Conservation (phyloP, 352 stramenopile genomes). For the Globisporangium paddicum region DNA sequence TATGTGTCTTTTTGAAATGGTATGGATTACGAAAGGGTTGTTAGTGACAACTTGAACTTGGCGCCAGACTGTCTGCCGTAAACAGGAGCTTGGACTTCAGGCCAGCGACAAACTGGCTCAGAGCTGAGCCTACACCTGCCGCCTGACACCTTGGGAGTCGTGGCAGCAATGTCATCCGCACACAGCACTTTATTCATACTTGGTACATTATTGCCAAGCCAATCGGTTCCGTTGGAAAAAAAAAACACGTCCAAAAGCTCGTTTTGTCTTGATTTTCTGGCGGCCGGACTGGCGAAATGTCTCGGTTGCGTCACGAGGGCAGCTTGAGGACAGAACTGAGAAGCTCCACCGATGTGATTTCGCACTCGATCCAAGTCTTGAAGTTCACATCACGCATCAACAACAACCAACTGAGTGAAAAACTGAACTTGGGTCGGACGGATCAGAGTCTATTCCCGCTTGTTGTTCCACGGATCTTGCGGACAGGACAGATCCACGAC, state of each 20-base stretch:
- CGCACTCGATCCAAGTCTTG: too few relatives aligned
- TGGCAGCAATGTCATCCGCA: too few relatives aligned
- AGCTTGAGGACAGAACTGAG: too few relatives aligned
- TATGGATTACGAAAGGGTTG: neutral
- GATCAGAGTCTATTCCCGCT: neutral
- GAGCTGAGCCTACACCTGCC: neutral
- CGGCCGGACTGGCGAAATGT: conserved; percentile 5
- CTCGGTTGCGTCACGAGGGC: conserved; percentile 12
- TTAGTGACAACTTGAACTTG: conserved; percentile 5
- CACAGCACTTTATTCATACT: too few relatives aligned
- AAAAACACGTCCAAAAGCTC: neutral
- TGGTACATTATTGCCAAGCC: too few relatives aligned
- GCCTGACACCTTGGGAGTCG: too few relatives aligned
- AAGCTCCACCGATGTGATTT: too few relatives aligned
- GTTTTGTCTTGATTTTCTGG: neutral
- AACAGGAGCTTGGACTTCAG: neutral
- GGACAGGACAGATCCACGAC: neutral
- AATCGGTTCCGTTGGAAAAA: too few relatives aligned
- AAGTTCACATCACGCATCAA: too few relatives aligned
- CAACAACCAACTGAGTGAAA: too few relatives aligned
- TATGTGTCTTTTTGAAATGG: neutral
- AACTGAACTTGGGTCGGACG: neutral
- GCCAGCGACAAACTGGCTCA: neutral
- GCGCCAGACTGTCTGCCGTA: conserved; percentile 1
- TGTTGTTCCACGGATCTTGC: neutral